Evolutionary conservation across 176 grass and related monocot species (phyloP).

Genomic region (Triticum dicoccoides): DNA sequence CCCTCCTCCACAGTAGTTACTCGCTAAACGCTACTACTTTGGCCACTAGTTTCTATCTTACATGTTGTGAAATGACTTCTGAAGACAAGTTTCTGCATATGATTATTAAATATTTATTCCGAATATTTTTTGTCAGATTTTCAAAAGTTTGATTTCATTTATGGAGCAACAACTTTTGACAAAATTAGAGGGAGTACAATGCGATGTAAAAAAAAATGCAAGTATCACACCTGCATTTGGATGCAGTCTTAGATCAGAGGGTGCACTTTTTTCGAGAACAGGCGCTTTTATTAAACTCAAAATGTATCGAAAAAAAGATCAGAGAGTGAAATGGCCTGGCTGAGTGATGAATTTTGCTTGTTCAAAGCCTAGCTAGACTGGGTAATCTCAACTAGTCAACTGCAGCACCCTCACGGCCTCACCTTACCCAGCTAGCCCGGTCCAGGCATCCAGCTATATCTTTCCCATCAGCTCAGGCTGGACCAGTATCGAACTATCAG

Average conservation of each 20-base stretch:
- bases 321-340: background rate
- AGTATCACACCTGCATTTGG: background rate
- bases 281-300: too few relatives aligned
- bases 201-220: background rate
- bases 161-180: background rate
- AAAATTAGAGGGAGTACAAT: background rate
- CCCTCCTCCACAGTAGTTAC: background rate
- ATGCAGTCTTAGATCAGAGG: background rate
- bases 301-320: background rate
- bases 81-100: background rate
- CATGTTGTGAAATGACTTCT: background rate
- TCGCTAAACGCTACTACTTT: background rate
- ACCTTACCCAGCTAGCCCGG: conserved; percentile 20
- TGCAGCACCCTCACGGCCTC: background rate
- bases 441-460: conserved; percentile 14
- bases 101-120: background rate
- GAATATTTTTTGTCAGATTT: background rate
- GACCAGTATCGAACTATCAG: conserved; percentile 17
- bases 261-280: background rate
- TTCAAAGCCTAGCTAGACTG: background rate
- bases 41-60: too few relatives aligned
- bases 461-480: conserved; percentile 20
- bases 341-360: background rate
- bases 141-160: background rate
- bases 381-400: background rate